Percentiles rank a stretch among this genome's conserved stretches.
Evolutionary conservation across 1,284 basidiomycete genomes (phyloP).

Genomic region (Apiotrichum brassicae): DNA sequence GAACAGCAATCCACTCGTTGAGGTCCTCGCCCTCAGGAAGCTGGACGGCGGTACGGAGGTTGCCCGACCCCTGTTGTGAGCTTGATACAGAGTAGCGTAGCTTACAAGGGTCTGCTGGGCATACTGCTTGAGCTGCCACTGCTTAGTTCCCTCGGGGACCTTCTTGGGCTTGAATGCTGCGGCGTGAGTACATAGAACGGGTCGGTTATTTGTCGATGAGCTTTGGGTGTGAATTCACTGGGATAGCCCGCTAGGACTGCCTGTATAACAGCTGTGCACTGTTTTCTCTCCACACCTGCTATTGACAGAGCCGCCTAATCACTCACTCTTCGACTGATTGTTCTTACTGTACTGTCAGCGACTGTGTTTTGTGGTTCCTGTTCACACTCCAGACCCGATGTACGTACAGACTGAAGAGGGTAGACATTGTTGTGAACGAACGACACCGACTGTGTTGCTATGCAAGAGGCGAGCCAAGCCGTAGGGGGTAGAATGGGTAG

Average conservation of each 20-base stretch:
- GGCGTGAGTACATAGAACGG: too few relatives aligned
- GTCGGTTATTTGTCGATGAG: too few relatives aligned
- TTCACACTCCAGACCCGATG: background rate
- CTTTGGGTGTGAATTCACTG: too few relatives aligned
- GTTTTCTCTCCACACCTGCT: too few relatives aligned
- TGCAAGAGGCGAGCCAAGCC: background rate
- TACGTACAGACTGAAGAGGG: constrained; percentile 38
- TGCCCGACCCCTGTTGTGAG: constrained; percentile 74
- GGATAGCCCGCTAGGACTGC: too few relatives aligned
- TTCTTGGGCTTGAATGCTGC: constrained; percentile 90
- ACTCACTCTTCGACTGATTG: constrained; percentile 38
- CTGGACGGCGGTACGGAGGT: constrained; percentile 78
- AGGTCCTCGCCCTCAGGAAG: constrained; percentile 90
- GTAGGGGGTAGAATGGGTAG: background rate
- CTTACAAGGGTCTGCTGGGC: constrained; percentile 87
- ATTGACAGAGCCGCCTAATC: too few relatives aligned
- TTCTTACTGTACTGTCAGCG: constrained; percentile 34
- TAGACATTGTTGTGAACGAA: constrained; percentile 26
- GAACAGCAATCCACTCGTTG: constrained; percentile 95
- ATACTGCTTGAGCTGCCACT: constrained; percentile 94
- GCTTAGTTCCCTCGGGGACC: constrained; percentile 90
- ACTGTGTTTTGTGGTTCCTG: background rate
- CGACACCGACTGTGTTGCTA: background rate
- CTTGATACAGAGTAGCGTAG: background rate
- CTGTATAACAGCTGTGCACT: too few relatives aligned